These are phyloP conservation scores for Sanghuangporus weigelae DNA, from an alignment of 1,284 basidiomycete species.

Conservation along the genomic window DNA sequence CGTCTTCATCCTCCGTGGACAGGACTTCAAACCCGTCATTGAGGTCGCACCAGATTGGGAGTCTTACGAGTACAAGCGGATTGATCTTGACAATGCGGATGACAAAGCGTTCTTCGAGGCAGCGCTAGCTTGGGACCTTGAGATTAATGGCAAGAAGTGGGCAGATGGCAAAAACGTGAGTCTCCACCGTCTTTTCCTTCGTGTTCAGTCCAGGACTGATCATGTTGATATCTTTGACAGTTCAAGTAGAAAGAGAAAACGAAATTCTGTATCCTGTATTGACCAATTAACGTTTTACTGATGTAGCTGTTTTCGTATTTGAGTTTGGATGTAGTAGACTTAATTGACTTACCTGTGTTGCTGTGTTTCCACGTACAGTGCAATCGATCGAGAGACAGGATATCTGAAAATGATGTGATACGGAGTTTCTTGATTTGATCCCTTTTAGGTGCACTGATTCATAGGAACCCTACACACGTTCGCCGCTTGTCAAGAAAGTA, in stretches of 20 bases:
- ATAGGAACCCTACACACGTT: not conserved
- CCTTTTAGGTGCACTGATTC: not conserved
- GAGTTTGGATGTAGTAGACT: slow-evolving; percentile 12
- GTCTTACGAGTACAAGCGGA: slow-evolving; percentile 76
- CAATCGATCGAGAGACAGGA: not conserved
- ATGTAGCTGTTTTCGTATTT: not conserved
- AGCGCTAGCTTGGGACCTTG: slow-evolving; percentile 87
- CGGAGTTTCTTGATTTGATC: too few species aligned
- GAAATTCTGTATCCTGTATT: not conserved
- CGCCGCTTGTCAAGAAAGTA: too few species aligned
- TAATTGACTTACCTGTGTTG: slow-evolving; percentile 8
- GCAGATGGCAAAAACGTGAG: slow-evolving; percentile 82
- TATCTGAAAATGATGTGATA: too few species aligned
- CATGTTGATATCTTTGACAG: not conserved
- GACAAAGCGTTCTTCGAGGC: slow-evolving; percentile 89
- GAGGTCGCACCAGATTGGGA: slow-evolving; percentile 91
- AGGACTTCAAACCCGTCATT: slow-evolving; percentile 64
- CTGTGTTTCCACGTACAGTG: not conserved
- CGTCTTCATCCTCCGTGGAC: slow-evolving; percentile 78
- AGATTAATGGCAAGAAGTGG: slow-evolving; percentile 82
- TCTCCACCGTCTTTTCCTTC: slow-evolving; percentile 19
- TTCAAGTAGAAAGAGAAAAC: slow-evolving; percentile 13
- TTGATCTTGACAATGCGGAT: slow-evolving; percentile 60
- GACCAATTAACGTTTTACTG: not conserved
- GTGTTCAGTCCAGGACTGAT: not conserved